A percentile compares a stretch with the other conserved stretches of the same genome.
Evolutionary conservation across 345 rosid species (phyloP).

Genomic region (Carallia brachiata): DNA sequence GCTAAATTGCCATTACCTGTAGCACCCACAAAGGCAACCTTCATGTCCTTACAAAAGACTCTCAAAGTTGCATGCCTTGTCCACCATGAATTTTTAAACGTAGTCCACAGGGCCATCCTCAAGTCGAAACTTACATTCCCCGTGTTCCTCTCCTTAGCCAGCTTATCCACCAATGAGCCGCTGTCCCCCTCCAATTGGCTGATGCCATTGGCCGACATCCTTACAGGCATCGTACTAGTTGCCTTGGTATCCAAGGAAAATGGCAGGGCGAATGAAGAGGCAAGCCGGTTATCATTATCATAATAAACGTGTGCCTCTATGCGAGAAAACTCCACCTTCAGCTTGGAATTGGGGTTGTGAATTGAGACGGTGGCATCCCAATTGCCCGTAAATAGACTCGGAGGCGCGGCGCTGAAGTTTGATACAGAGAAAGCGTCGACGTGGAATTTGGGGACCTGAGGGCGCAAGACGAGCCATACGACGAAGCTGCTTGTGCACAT

Average conservation of each 20-base stretch:
- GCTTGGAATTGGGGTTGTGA: conserved; percentile 62
- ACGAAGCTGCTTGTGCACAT: conserved; percentile 34
- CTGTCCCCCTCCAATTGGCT: neutral
- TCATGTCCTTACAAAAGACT: conserved; percentile 36
- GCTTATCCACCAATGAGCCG: conserved; percentile 14
- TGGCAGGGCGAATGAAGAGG: conserved; percentile 11
- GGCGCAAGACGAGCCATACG: conserved; percentile 67
- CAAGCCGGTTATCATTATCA: conserved; percentile 29
- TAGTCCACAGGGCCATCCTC: conserved; percentile 25
- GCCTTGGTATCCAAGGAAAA: conserved; percentile 17
- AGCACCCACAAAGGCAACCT: conserved; percentile 22
- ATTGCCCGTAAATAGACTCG: conserved; percentile 33
- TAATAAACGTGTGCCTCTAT: conserved; percentile 51
- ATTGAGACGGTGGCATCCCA: conserved; percentile 49
- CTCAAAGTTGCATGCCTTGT: conserved; percentile 14
- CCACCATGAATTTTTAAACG: conserved; percentile 35
- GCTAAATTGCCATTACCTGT: conserved; percentile 3
- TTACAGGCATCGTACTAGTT: neutral
- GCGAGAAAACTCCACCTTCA: conserved; percentile 50
- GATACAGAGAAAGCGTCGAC: conserved; percentile 47
- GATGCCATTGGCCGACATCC: conserved; percentile 6
- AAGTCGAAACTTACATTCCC: conserved; percentile 31
- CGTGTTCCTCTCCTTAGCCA: conserved; percentile 21
- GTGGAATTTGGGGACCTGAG: conserved; percentile 41
- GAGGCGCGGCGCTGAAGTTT: conserved; percentile 40